phyloP scores from a whole-genome alignment of 306 rosid species.

The Adenanthera pavonina region DNA sequence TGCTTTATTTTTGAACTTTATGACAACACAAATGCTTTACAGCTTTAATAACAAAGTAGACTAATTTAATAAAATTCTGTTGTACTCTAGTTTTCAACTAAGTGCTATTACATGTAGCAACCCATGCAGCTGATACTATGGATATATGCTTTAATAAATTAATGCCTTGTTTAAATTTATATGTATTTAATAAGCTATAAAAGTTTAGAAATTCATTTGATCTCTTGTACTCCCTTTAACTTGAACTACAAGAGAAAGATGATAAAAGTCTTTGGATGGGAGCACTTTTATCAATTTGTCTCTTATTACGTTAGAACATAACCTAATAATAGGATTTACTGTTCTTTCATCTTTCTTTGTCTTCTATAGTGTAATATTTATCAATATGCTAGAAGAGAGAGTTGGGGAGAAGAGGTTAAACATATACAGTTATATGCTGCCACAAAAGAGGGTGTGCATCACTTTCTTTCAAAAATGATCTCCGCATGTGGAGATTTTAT shows the following conservation, averaged over 20 bases:
- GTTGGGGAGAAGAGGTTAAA: slow-evolving; percentile 29
- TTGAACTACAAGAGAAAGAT: background rate
- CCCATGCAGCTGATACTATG: background rate
- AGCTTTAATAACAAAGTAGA: background rate
- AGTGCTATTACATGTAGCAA: slow-evolving; percentile 6
- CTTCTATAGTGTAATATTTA: slow-evolving; percentile 5
- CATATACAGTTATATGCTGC: background rate
- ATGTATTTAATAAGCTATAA: slow-evolving; percentile 10
- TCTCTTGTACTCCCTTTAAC: slow-evolving; percentile 8
- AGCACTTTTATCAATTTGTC: background rate
- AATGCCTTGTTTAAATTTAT: background rate
- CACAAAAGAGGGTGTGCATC: background rate
- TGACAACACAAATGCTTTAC: background rate
- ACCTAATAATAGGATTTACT: background rate
- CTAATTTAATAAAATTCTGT: background rate
- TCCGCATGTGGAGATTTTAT: slow-evolving; percentile 7
- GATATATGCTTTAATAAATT: background rate
- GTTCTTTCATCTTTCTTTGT: background rate
- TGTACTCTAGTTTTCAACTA: slow-evolving; percentile 16
- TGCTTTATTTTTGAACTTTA: slow-evolving; percentile 19
- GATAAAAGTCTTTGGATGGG: slow-evolving; percentile 4
- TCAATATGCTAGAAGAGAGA: background rate
- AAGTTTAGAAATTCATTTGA: slow-evolving; percentile 6
- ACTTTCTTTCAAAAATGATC: slow-evolving; percentile 8
- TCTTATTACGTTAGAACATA: slow-evolving; percentile 3